Conservation (phyloP, 192 early-diverging fungal species). For the Glomus cerebriforme region DNA sequence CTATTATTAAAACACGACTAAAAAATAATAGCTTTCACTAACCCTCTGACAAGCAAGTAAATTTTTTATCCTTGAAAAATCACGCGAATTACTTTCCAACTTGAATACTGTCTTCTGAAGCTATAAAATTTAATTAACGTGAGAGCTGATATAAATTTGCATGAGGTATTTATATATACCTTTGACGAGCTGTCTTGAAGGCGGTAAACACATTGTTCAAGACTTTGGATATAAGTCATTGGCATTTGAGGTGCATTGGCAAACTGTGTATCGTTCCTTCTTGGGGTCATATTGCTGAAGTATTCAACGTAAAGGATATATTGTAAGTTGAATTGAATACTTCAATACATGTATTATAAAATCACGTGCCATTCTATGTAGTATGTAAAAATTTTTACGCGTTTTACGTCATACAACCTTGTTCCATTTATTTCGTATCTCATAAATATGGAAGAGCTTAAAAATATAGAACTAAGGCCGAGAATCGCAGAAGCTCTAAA, state of each 20-base stretch:
- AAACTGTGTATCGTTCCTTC: not conserved
- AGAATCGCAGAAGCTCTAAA: conserved; percentile 21
- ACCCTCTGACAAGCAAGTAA: conserved; percentile 11
- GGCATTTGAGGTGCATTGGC: not conserved
- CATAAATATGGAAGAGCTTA: conserved; percentile 12
- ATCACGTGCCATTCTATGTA: not conserved
- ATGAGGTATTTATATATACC: not conserved
- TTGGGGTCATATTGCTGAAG: not conserved
- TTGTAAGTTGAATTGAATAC: too few species aligned
- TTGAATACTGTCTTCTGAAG: not conserved
- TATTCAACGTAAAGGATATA: too few species aligned
- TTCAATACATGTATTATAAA: not conserved
- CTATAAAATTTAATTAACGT: not conserved
- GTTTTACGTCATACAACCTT: too few species aligned
- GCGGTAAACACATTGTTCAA: conserved; percentile 1
- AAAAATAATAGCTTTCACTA: not conserved
- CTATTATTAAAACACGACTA: not conserved
- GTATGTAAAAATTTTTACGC: too few species aligned
- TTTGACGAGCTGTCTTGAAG: conserved; percentile 9
- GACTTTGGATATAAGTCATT: conserved; percentile 7
- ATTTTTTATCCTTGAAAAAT: not conserved
- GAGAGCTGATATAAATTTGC: too few species aligned
- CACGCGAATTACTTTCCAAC: not conserved
- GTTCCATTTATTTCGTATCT: too few species aligned
- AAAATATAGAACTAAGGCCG: conserved; percentile 2